These are phyloP conservation scores for Aspergillus nomiae DNA, from an alignment of 2,329 filamentous ascomycete genomes.

Conservation along the genomic window DNA sequence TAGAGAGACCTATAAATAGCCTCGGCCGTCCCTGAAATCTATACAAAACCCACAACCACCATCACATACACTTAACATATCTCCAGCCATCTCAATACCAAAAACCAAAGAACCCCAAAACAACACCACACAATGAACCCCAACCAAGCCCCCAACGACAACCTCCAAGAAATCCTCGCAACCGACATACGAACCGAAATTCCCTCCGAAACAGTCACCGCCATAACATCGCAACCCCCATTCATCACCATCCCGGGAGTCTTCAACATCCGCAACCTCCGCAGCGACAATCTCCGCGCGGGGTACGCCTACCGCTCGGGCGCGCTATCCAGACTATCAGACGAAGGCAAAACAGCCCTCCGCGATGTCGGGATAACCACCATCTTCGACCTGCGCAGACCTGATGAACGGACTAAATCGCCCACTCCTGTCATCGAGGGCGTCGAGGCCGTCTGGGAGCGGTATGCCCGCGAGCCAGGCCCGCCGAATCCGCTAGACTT, in stretches of 20 bases:
- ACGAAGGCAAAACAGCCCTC: constrained; percentile 56
- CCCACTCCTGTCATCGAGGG: constrained; percentile 57
- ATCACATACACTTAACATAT: neutral
- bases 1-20: neutral
- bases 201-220: constrained; percentile 20
- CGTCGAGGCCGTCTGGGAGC: constrained; percentile 54
- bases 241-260: constrained; percentile 30
- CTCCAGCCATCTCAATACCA: neutral
- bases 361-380: constrained; percentile 59
- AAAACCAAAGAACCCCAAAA: neutral
- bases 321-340: constrained; percentile 61
- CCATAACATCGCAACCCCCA: constrained; percentile 28
- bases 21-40: neutral
- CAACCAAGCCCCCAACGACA: constrained; percentile 6
- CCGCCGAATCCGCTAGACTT: constrained; percentile 25
- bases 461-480: constrained; percentile 53
- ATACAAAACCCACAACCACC: neutral
- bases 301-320: constrained; percentile 68
- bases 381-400: constrained; percentile 70
- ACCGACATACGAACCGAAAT: constrained; percentile 28
- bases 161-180: constrained; percentile 22
- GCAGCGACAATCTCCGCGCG: constrained; percentile 45
- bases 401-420: constrained; percentile 43
- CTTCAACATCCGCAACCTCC: constrained; percentile 32
- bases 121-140: constrained; percentile 18